Percentiles rank a stretch among this genome's conserved stretches.
Conservation (phyloP, 768 basidiomycete genomes). For the Kwoniella dendrophila region DNA sequence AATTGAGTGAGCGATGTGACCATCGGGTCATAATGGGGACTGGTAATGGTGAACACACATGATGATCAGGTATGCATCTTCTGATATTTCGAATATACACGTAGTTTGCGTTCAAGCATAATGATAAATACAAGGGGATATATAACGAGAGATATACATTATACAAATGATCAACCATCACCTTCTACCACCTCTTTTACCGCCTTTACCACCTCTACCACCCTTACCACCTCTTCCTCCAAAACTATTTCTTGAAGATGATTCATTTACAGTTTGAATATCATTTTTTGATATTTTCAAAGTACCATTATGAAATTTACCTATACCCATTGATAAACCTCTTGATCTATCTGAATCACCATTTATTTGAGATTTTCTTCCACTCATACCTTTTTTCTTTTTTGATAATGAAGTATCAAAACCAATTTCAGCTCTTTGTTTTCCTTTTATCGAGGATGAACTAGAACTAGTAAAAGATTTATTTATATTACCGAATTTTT, state of each 20-base stretch:
- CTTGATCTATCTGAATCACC: conserved; percentile 34
- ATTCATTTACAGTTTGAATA: conserved; percentile 42
- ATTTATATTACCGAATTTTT: conserved; percentile 39
- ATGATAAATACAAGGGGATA: no score
- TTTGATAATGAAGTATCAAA: conserved; percentile 15
- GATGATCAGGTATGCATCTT: no score
- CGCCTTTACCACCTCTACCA: conserved; percentile 9
- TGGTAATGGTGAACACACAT: no score
- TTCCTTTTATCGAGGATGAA: conserved; percentile 24
- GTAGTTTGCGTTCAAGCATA: no score
- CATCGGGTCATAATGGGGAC: no score
- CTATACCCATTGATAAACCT: conserved; percentile 54
- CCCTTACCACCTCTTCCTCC: conserved; percentile 20
- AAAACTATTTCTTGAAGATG: conserved; percentile 11
- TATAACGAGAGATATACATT: no score
- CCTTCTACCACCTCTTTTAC: conserved; percentile 10
- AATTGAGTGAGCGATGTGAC: background rate
- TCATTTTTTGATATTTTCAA: conserved; percentile 52
- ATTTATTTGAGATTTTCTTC: conserved; percentile 47
- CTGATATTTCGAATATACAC: no score
- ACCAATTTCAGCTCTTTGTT: conserved; percentile 23
- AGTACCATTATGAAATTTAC: conserved; percentile 51
- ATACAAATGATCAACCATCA: no score
- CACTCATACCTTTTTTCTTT: conserved; percentile 38
- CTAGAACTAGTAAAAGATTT: conserved; percentile 30